Conservation (phyloP, 257 asterid genomes). For the Ocimum tenuiflorum region DNA sequence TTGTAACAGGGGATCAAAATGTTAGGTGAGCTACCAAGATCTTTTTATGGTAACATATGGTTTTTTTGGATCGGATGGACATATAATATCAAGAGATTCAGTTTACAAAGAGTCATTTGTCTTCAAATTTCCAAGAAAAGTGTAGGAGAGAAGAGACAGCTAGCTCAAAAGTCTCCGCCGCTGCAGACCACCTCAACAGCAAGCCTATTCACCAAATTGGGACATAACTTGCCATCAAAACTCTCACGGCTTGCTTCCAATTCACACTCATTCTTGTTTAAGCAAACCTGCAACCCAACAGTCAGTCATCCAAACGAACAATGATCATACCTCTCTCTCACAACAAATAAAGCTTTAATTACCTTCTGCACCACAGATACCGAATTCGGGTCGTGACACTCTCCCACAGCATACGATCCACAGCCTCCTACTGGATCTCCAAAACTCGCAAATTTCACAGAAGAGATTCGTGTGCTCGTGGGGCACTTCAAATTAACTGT, state of each 20-base stretch:
- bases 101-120: no score
- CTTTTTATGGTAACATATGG: no score
- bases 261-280: conserved; percentile 41
- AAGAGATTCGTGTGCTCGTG: conserved; percentile 31
- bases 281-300: conserved; percentile 43
- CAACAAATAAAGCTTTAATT: not conserved
- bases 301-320: not conserved
- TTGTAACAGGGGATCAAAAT: no score
- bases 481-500: conserved; percentile 49
- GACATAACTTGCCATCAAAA: conserved; percentile 38
- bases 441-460: conserved; percentile 59
- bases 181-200: conserved; percentile 56
- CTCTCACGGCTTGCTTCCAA: conserved; percentile 30
- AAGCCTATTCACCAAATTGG: conserved; percentile 32
- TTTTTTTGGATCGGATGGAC: no score
- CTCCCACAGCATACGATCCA: conserved; percentile 46
- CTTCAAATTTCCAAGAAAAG: no score
- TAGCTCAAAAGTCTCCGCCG: conserved; percentile 18
- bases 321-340: no score
- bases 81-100: no score
- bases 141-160: not conserved
- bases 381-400: conserved; percentile 53
- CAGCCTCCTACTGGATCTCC: conserved; percentile 66
- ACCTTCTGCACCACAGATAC: conserved; percentile 44
- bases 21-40: no score